Evolutionary conservation across 2,329 filamentous ascomycete genomes (phyloP).

Genomic region (Biscogniauxia marginata): DNA sequence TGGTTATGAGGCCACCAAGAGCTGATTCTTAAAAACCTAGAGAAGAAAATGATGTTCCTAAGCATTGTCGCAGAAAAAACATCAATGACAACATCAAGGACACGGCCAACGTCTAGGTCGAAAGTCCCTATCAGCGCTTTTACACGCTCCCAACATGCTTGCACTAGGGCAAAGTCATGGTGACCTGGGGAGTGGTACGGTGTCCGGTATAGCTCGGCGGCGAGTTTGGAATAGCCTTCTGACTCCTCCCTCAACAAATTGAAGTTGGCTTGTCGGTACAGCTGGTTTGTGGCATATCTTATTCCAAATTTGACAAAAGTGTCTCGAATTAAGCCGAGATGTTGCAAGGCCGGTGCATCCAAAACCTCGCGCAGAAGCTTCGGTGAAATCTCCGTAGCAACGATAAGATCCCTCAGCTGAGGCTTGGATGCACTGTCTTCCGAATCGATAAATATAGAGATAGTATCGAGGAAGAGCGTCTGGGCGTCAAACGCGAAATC

Average conservation of each 20-base stretch:
- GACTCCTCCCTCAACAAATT: conserved; percentile 93
- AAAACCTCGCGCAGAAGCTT: conserved; percentile 75
- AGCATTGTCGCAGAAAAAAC: conserved; percentile 92
- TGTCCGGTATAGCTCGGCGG: conserved; percentile 92
- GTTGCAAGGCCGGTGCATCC: conserved; percentile 73
- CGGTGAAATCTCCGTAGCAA: conserved; percentile 70
- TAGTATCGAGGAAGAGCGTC: conserved; percentile 76
- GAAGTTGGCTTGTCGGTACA: conserved; percentile 96
- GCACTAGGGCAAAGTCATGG: conserved; percentile 72
- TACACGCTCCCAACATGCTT: conserved; percentile 85
- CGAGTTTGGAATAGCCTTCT: conserved; percentile 93
- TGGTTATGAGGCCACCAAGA: conserved; percentile 91
- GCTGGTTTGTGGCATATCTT: conserved; percentile 84
- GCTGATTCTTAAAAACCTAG: conserved; percentile 86
- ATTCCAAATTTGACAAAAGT: conserved; percentile 82
- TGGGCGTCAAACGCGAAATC: conserved; percentile 58
- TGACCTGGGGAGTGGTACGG: conserved; percentile 63
- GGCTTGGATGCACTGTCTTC: conserved; percentile 53
- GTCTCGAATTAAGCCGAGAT: conserved; percentile 77
- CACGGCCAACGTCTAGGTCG: conserved; percentile 91
- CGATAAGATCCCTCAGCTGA: conserved; percentile 65
- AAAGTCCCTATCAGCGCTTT: conserved; percentile 96
- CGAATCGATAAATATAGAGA: conserved; percentile 75
- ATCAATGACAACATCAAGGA: conserved; percentile 90
- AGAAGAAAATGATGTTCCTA: conserved; percentile 90